Base-by-base conservation (phyloP, 2,329 filamentous ascomycete species). In the Hypoxylon sp. region DNA sequence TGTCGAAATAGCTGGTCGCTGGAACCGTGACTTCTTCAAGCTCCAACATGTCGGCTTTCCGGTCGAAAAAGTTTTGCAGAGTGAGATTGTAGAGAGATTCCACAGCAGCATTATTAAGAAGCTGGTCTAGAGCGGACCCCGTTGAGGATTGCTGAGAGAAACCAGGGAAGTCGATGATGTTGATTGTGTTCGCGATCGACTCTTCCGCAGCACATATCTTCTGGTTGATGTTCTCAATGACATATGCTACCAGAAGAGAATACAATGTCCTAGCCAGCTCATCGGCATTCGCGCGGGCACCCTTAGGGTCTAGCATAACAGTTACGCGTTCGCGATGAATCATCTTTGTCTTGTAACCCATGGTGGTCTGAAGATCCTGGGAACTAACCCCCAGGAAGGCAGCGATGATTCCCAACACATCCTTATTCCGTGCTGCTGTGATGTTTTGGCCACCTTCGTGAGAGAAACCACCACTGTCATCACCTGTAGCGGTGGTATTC, bases 321-420 rank as follows among this genome's bases (percentile, higher is more conserved):
- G 96, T 99, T n/a, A 99, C 96, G 60, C 96, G 91, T 83, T 99
- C 96, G 70, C 94, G 92, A 77, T 97, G 93, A 62, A 99, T 91
- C 73, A 96, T 98, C 85, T 97, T 98, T 19, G 94, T 98, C 82
- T 97, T 97, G 84, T 98, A 97, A 2, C 94, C 93, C 63, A 99
- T 84, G 30, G 93, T 97, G 41, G 88, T 90, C 81, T 99, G 94
- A 5, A 99, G 85, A 66, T 97, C 93, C 52, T 89, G 85, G 9
- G 91, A 87, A 74, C 90, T 88, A 5, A 99, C 91, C 50, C 96
- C 96, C 1, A 99, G 84, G 84, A 99, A 99, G n/a, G 95, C 94
- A 10, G 96, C 94, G 59, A 99, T 87, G 51, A 95, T 93, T 46
- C 85, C 86, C 5, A 99, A 84, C 1, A 93, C 91, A 69, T 98